These are phyloP conservation scores for Russula lepida DNA, from an alignment of 768 basidiomycete species.

Conservation along the genomic window DNA sequence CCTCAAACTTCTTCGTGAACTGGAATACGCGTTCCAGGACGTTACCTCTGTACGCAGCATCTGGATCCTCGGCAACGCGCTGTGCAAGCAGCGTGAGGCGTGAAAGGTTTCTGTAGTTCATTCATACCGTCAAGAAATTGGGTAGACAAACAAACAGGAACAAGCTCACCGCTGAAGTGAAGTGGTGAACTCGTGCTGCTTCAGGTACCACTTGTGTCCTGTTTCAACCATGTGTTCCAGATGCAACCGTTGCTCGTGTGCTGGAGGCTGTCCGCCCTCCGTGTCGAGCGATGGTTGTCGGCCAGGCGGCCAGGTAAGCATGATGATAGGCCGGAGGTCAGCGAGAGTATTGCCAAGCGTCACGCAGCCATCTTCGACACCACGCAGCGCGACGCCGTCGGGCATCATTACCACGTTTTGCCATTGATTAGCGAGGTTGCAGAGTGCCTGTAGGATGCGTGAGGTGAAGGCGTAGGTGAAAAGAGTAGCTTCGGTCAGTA, in stretches of 20 bases:
- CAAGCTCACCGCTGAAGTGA: slow-evolving; percentile 11
- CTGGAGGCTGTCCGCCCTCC: slow-evolving; percentile 3
- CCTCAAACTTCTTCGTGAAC: slow-evolving; percentile 13
- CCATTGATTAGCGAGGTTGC: slow-evolving; percentile 5
- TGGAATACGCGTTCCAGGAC: slow-evolving; percentile 12
- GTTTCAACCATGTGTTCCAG: slow-evolving; percentile 2
- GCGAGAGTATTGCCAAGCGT: not conserved
- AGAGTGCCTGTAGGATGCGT: not conserved
- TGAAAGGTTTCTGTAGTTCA: slow-evolving; percentile 6
- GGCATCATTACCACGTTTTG: slow-evolving; percentile 8
- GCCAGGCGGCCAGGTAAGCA: slow-evolving; percentile 4
- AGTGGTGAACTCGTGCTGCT: slow-evolving; percentile 17
- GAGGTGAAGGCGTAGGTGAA: not conserved
- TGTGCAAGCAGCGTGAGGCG: slow-evolving; percentile 12
- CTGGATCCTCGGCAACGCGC: slow-evolving; percentile 14
- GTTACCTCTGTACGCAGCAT: slow-evolving; percentile 7
- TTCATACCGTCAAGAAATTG: not conserved
- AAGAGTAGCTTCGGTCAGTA: not conserved
- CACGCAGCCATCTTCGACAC: not conserved
- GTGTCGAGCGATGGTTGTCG: slow-evolving; percentile 10
- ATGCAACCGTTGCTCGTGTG: not conserved
- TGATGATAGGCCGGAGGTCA: slow-evolving; percentile 4
- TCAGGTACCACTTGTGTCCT: slow-evolving; percentile 15
- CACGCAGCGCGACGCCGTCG: not conserved
- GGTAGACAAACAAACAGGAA: not conserved